Conservation (phyloP, 2,329 filamentous ascomycete species). For the Harringtonia lauricola region DNA sequence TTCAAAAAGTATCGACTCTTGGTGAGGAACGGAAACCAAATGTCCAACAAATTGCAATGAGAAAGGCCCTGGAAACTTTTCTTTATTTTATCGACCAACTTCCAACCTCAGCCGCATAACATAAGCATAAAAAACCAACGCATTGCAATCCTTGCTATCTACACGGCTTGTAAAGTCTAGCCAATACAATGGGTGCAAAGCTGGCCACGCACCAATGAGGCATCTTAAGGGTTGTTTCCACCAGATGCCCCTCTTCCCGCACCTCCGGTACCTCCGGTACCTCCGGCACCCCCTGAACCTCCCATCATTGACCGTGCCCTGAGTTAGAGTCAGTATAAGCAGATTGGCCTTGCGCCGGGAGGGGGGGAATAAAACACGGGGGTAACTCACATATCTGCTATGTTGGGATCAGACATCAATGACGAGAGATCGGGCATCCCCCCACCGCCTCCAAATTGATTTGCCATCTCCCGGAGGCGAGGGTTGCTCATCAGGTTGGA, state of each 20-base stretch:
- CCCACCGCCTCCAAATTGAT: conserved; percentile 60
- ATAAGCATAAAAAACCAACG: too few species aligned
- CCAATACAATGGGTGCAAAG: too few species aligned
- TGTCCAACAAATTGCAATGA: too few species aligned
- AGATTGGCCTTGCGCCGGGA: not conserved
- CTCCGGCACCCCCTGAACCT: too few species aligned
- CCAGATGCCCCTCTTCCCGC: conserved; percentile 4
- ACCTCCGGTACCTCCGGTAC: conserved; percentile 18
- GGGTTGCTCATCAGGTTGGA: conserved; percentile 91
- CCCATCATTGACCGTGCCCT: conserved; percentile 39
- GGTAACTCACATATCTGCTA: conserved; percentile 76
- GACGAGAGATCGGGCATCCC: conserved; percentile 79
- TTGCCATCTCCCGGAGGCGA: conserved; percentile 74
- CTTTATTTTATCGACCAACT: too few species aligned
- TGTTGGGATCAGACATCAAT: conserved; percentile 84
- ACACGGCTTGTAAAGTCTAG: too few species aligned
- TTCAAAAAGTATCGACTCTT: too few species aligned
- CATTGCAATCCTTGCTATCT: too few species aligned
- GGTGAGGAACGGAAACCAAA: too few species aligned
- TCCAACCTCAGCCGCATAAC: too few species aligned
- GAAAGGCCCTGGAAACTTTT: too few species aligned
- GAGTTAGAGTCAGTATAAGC: not conserved
- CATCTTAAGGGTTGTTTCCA: not conserved
- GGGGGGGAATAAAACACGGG: conserved; percentile 1
- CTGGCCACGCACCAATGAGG: too few species aligned